phyloP scores from a whole-genome alignment of 129 eudicot genomes.

The Flaveria robusta region DNA sequence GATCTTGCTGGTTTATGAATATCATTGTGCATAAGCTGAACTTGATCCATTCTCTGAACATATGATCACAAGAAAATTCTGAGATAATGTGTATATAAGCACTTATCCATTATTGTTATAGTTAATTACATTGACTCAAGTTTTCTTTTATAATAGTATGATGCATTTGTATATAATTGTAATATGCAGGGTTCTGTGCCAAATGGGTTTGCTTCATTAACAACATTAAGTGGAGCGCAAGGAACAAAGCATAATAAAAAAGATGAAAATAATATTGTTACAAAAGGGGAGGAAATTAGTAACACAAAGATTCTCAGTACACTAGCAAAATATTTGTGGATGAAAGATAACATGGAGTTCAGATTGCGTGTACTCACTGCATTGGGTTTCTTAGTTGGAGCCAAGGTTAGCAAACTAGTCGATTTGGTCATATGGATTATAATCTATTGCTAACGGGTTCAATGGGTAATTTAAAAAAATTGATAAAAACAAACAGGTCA shows the following conservation, averaged over 20 bases:
- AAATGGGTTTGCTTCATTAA: constrained; percentile 57
- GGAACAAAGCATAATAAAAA: constrained; percentile 42
- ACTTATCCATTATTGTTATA: background rate
- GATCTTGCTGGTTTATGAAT: background rate
- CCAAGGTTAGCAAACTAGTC: constrained; percentile 57
- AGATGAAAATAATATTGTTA: constrained; percentile 34
- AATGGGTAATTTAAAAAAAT: background rate
- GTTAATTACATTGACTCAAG: background rate
- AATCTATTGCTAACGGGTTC: background rate
- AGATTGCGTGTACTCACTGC: constrained; percentile 80
- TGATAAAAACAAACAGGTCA: background rate
- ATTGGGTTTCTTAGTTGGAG: constrained; percentile 82
- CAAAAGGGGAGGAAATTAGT: constrained; percentile 54
- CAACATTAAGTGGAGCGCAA: constrained; percentile 54
- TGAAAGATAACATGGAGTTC: constrained; percentile 86
- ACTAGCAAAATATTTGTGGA: constrained; percentile 82
- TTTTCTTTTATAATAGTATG: constrained; percentile 4
- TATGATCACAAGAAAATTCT: background rate
- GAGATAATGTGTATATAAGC: constrained; percentile 1
- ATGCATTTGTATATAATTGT: constrained; percentile 20
- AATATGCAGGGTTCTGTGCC: constrained; percentile 49
- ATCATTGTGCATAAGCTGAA: constrained; percentile 5
- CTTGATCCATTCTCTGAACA: background rate
- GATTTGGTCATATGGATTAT: background rate
- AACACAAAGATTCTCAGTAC: constrained; percentile 69